Base-by-base conservation (phyloP, 768 basidiomycete species). In the Gymnopilus dilepis region DNA sequence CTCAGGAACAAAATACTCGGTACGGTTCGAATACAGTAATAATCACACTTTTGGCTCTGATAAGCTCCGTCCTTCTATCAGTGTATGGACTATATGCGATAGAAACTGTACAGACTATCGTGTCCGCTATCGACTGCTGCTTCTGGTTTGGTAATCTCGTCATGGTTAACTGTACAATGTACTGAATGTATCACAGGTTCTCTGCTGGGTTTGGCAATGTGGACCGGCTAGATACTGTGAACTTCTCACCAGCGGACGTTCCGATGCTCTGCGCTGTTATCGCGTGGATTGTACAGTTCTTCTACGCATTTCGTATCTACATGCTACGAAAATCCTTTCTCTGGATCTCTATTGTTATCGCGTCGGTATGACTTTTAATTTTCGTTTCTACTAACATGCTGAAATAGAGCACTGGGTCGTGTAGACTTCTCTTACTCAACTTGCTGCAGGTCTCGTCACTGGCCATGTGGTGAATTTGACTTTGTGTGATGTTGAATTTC, bases 231-330 rank as follows among this genome's bases (percentile, higher is more conserved):
- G 66, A 58, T 8, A 55, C 61, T 24, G 66, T 70, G 30, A 62
- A 68, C 43, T 59, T 68, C 24, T 62, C 67, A 1, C 66, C 65
- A 19, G 66, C 62, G n/a, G 63, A 64, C 37, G 65, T 62, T 1
- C 66, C 66, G 9, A 47, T 68, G 3, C 34, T 70, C 0, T 66
- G 67, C 28, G 66, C 64, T 1, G 63, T 67, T 24, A 70, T 59
- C 41, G 67, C 68, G 2, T 60, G 38, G 0, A 47, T 69, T 6
- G 70, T 69, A 8, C 70, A 71, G 21, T 51, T 33, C 7, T 71
- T 63, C 59, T 71, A 65, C 58, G 64, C 64, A 0, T 65, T 65
- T 50, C 60, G 70, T 8, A 64, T 71, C 17, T 68, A 60, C 21
- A 55, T 50, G 2, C 30, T 64, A 11, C 34, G 59, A 17, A 50